These are phyloP conservation scores for Botrytis paeoniae DNA, from an alignment of 2,329 filamentous ascomycete species.

Conservation along the genomic window DNA sequence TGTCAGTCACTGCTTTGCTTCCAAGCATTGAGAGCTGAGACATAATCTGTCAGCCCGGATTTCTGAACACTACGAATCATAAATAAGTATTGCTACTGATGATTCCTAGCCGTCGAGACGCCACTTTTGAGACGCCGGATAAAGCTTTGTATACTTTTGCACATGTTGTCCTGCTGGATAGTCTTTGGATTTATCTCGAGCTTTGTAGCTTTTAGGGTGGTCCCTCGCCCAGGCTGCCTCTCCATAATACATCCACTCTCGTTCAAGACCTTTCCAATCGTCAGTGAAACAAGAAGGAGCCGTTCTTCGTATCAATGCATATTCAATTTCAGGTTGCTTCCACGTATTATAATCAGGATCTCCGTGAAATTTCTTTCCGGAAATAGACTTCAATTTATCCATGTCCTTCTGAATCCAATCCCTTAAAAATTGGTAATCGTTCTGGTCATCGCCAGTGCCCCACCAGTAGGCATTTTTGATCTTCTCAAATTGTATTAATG, in stretches of 20 bases:
- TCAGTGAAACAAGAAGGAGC: constrained; percentile 10
- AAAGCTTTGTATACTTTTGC: background rate
- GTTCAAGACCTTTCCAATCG: constrained; percentile 1
- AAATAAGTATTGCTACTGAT: background rate
- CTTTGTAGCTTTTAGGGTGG: background rate
- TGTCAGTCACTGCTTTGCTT: no score
- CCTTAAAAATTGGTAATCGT: background rate
- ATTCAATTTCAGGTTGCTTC: background rate
- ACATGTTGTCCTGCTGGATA: constrained; percentile 5
- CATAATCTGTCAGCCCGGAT: background rate
- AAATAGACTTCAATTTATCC: background rate
- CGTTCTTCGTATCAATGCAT: background rate
- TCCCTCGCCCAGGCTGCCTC: constrained; percentile 1
- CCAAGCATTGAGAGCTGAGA: background rate
- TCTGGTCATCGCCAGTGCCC: background rate
- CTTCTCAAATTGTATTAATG: constrained; percentile 2
- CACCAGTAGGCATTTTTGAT: constrained; percentile 8
- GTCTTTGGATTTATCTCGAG: constrained; percentile 1
- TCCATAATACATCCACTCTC: background rate
- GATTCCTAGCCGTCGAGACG: background rate
- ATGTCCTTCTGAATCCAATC: background rate
- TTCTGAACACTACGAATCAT: background rate
- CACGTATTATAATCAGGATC: constrained; percentile 6
- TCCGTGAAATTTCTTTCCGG: background rate
- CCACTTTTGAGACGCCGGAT: no score